Conservation (phyloP, 257 asterid genomes). For the Eustoma russellianum region DNA sequence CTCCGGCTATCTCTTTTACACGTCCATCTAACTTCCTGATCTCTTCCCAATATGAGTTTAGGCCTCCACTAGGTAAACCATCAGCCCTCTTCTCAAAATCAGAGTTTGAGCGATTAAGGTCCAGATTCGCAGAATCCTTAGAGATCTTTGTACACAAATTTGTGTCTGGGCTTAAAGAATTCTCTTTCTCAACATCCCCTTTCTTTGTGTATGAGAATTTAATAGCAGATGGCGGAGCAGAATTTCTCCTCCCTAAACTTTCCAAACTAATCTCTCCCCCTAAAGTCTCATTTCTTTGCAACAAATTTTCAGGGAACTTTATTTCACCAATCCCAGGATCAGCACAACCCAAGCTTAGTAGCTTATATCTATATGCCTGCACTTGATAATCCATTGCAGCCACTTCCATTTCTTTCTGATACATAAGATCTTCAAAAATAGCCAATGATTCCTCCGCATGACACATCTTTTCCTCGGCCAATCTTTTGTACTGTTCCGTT, state of each 20-base stretch:
- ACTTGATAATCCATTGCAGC: constrained; percentile 69
- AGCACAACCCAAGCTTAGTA: constrained; percentile 54
- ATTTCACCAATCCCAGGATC: constrained; percentile 48
- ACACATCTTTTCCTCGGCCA: constrained; percentile 77
- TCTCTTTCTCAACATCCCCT: constrained; percentile 31
- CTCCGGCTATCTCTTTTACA: constrained; percentile 65
- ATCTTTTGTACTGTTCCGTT: constrained; percentile 80
- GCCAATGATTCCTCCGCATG: constrained; percentile 81
- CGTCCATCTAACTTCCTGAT: constrained; percentile 47
- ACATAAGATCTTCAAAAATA: constrained; percentile 67
- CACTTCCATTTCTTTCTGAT: constrained; percentile 83
- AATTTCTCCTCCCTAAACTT: constrained; percentile 45
- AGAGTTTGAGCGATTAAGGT: constrained; percentile 15
- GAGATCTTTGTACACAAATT: constrained; percentile 19
- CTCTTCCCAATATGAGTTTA: constrained; percentile 50
- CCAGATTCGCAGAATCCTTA: constrained; percentile 32
- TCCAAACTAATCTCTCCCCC: constrained; percentile 22
- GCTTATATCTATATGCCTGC: constrained; percentile 57
- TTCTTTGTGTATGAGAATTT: constrained; percentile 26
- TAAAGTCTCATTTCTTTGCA: constrained; percentile 37
- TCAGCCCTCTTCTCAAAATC: constrained; percentile 39
- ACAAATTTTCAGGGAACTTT: constrained; percentile 38
- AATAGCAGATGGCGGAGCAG: constrained; percentile 36
- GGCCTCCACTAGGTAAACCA: constrained; percentile 24
- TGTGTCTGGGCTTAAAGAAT: constrained; percentile 22